Conservation (phyloP, 495 filamentous ascomycete species). For the Poronia punctata region DNA sequence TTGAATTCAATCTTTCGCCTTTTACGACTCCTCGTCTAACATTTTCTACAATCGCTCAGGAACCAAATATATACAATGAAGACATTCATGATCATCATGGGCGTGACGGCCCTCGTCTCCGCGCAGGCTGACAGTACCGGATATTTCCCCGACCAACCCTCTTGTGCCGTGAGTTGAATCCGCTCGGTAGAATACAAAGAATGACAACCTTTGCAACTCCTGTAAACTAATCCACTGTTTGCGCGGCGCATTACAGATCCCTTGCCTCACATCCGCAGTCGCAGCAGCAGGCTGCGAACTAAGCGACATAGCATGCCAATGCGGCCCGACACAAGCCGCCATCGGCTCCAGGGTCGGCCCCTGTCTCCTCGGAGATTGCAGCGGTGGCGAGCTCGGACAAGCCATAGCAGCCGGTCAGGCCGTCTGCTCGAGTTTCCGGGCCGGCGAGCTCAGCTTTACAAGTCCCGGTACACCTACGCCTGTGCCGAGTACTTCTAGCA, state of each 20-base stretch:
- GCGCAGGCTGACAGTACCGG: slow-evolving; percentile 10
- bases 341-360: slow-evolving; percentile 7
- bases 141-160: slow-evolving; percentile 11
- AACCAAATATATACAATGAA: too few species aligned
- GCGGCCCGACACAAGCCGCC: slow-evolving; percentile 12
- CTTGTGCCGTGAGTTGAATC: slow-evolving; percentile 13
- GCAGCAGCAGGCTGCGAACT: slow-evolving; percentile 18
- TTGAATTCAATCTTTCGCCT: too few species aligned
- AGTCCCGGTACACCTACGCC: background rate
- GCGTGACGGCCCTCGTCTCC: slow-evolving; percentile 3
- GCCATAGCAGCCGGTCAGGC: slow-evolving; percentile 13
- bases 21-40: too few species aligned
- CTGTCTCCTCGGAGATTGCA: slow-evolving; percentile 13
- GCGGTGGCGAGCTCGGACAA: slow-evolving; percentile 4
- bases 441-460: slow-evolving; percentile 11
- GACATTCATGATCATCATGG: background rate
- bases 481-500: background rate
- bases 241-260: slow-evolving; percentile 5
- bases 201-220: background rate
- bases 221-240: background rate
- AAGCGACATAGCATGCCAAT: slow-evolving; percentile 14
- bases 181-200: too few species aligned
- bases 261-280: slow-evolving; percentile 24
- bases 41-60: too few species aligned
- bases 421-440: slow-evolving; percentile 21